Conservation (phyloP, 2,329 filamentous ascomycete species). For the Pseudocercospora fuligena region DNA sequence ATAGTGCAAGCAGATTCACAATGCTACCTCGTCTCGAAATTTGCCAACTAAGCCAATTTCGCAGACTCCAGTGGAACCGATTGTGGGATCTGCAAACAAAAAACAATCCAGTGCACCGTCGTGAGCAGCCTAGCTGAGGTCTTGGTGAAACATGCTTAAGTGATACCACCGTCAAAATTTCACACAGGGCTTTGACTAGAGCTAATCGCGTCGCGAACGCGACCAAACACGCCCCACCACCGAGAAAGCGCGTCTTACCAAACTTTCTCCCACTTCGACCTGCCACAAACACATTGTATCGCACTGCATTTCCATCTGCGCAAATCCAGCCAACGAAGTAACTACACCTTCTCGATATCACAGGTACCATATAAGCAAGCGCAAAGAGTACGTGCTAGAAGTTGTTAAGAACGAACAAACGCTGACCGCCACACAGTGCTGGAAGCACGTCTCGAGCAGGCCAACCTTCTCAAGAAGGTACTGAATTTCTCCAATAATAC, state of each 20-base stretch:
- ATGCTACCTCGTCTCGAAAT: not conserved
- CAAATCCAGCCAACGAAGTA: not conserved
- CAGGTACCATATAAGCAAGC: not conserved
- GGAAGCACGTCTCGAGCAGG: slow-evolving; percentile 96
- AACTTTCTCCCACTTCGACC: not conserved
- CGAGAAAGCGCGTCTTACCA: not conserved
- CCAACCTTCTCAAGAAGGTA: slow-evolving; percentile 93
- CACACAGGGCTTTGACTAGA: not conserved
- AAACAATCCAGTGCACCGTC: too few relatives aligned
- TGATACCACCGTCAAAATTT: not conserved
- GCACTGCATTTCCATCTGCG: not conserved
- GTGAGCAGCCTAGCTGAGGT: not conserved
- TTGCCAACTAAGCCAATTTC: not conserved
- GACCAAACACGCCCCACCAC: not conserved
- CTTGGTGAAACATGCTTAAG: not conserved
- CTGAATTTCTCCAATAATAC: slow-evolving; percentile 3
- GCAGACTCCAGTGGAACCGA: not conserved
- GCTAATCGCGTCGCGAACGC: not conserved
- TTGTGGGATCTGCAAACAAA: not conserved
- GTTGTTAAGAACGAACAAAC: not conserved
- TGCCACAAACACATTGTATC: not conserved
- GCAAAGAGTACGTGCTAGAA: slow-evolving; percentile 20
- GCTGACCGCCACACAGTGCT: slow-evolving; percentile 65
- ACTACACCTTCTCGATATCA: not conserved
- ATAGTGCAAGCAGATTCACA: not conserved